phyloP scores from a whole-genome alignment of 2,329 filamentous ascomycete genomes.

The Phaeophleospora eucalypticola region DNA sequence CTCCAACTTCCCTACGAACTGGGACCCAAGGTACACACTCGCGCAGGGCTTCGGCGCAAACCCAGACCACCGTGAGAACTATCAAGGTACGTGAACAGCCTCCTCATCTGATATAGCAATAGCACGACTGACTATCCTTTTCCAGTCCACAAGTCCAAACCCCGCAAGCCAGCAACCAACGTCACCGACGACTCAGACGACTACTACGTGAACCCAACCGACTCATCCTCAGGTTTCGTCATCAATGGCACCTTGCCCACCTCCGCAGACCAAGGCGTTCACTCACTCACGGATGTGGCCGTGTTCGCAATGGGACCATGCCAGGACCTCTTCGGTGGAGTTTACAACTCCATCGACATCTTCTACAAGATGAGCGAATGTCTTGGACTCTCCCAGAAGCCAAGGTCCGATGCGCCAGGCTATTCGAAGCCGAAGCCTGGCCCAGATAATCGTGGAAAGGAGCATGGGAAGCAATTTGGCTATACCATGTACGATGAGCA shows the following conservation, averaged over 20 bases:
- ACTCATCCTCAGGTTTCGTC: constrained; percentile 63
- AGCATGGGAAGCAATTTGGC: constrained; percentile 13
- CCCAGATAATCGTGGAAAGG: constrained; percentile 11
- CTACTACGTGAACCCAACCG: constrained; percentile 64
- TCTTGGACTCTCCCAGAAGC: constrained; percentile 49
- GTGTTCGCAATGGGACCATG: constrained; percentile 77
- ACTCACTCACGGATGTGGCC: constrained; percentile 72
- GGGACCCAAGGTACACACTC: constrained; percentile 79
- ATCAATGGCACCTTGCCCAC: constrained; percentile 71
- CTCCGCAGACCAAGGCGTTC: constrained; percentile 62
- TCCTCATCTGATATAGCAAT: not conserved
- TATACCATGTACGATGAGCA: constrained; percentile 14
- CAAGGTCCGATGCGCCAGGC: constrained; percentile 1
- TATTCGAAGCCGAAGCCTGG: constrained; percentile 13
- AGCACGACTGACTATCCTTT: not conserved
- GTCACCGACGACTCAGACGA: constrained; percentile 49
- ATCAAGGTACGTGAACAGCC: constrained; percentile 35
- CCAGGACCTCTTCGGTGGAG: constrained; percentile 68
- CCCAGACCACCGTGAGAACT: constrained; percentile 75
- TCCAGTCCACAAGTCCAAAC: constrained; percentile 57
- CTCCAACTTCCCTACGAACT: constrained; percentile 73
- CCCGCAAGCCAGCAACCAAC: constrained; percentile 59
- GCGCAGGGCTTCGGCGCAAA: constrained; percentile 67
- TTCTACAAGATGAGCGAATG: constrained; percentile 72
- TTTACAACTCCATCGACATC: constrained; percentile 67